Percentiles rank a stretch among this genome's conserved stretches.
phyloP scores from a whole-genome alignment of 2,329 filamentous ascomycete genomes.

The Ophiosphaerella korrae region DNA sequence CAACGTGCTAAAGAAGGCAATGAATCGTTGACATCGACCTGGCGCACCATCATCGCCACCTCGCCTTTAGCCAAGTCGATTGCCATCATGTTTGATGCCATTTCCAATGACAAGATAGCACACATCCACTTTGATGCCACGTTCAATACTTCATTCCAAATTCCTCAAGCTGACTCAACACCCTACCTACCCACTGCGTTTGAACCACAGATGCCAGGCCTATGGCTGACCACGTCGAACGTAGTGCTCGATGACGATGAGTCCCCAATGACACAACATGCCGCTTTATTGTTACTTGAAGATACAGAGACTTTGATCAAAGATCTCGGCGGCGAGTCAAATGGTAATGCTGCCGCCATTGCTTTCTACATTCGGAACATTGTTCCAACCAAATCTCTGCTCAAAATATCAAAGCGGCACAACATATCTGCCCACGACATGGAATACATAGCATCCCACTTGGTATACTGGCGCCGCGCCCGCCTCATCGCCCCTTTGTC shows the following conservation, averaged over 20 bases:
- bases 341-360: slow-evolving; percentile 76
- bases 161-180: slow-evolving; percentile 68
- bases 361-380: slow-evolving; percentile 70
- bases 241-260: slow-evolving; percentile 71
- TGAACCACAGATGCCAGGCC: slow-evolving; percentile 71
- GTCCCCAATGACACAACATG: slow-evolving; percentile 80
- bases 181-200: slow-evolving; percentile 72
- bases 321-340: slow-evolving; percentile 70
- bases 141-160: slow-evolving; percentile 66
- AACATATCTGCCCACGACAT: slow-evolving; percentile 80
- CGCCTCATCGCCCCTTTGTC: slow-evolving; percentile 91
- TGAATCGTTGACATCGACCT: slow-evolving; percentile 68
- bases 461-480: slow-evolving; percentile 94
- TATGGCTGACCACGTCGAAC: slow-evolving; percentile 88
- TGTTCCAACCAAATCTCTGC: slow-evolving; percentile 66
- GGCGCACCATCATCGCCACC: slow-evolving; percentile 71
- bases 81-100: slow-evolving; percentile 78
- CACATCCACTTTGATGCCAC: slow-evolving; percentile 74
- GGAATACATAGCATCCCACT: slow-evolving; percentile 85
- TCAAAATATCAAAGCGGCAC: slow-evolving; percentile 74
- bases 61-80: slow-evolving; percentile 84
- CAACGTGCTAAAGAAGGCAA: slow-evolving; percentile 76
- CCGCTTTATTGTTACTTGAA: slow-evolving; percentile 81
- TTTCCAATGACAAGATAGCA: slow-evolving; percentile 84
- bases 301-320: slow-evolving; percentile 80